phyloP scores from a whole-genome alignment of 139 green algal genomes.

The Coccomyxa sp. region DNA sequence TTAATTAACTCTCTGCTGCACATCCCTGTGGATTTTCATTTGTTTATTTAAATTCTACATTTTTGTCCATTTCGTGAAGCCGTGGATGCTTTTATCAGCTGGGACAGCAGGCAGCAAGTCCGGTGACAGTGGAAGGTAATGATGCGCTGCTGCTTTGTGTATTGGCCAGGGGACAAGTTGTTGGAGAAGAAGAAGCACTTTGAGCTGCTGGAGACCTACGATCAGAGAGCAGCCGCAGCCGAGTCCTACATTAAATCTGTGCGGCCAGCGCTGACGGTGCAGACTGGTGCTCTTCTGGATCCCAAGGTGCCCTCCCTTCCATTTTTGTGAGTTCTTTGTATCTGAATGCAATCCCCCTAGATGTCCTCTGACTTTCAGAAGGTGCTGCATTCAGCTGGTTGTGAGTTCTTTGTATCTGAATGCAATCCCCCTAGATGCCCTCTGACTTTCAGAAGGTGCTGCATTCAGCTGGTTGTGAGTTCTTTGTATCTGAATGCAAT shows the following conservation, averaged over 20 bases:
- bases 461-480: neutral
- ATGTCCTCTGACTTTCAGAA: neutral
- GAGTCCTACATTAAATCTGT: constrained; percentile 55
- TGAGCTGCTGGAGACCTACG: constrained; percentile 72
- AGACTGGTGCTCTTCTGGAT: constrained; percentile 57
- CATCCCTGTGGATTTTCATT: no score
- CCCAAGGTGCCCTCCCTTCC: constrained; percentile 36
- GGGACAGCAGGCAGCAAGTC: no score
- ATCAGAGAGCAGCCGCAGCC: constrained; percentile 34
- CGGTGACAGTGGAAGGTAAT: no score
- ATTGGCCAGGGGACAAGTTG: constrained; percentile 56
- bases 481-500: neutral
- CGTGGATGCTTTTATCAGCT: no score
- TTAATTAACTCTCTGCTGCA: no score
- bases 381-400: neutral
- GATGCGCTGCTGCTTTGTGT: no score
- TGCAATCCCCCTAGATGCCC: no score
- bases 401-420: neutral
- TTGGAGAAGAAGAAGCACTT: constrained; percentile 67
- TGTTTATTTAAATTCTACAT: no score
- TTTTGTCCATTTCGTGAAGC: no score
- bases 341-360: neutral
- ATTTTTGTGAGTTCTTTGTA: neutral
- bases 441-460: neutral
- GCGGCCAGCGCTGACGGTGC: constrained; percentile 42